Evolutionary conservation across 2,329 filamentous ascomycete genomes (phyloP).

Genomic region (Cercospora nicotianae): DNA sequence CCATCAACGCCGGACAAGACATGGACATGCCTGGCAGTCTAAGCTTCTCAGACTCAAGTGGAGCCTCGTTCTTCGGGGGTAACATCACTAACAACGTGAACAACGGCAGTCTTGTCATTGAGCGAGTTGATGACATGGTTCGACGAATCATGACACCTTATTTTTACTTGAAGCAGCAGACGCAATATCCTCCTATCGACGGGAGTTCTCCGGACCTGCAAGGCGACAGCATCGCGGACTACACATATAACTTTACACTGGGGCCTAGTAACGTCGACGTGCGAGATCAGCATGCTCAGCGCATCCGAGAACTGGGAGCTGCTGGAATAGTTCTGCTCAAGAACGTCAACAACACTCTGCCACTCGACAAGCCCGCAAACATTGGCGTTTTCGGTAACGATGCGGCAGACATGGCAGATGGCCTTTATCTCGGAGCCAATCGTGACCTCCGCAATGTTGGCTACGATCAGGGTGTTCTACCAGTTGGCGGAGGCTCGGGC

Average conservation of each 20-base stretch:
- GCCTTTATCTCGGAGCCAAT: conserved; percentile 41
- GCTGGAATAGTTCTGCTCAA: conserved; percentile 49
- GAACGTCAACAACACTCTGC: conserved; percentile 53
- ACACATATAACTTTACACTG: conserved; percentile 37
- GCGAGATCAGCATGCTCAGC: conserved; percentile 37
- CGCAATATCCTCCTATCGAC: conserved; percentile 44
- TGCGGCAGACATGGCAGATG: conserved; percentile 51
- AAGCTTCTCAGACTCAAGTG: not conserved
- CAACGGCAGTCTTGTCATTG: conserved; percentile 50
- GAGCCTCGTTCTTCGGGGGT: conserved; percentile 33
- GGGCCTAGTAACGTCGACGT: conserved; percentile 41
- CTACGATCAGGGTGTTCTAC: conserved; percentile 47
- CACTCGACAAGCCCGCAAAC: conserved; percentile 53
- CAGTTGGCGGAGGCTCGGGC: conserved; percentile 46
- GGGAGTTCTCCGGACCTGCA: conserved; percentile 29
- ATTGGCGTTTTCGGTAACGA: conserved; percentile 54
- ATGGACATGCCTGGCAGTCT: conserved; percentile 56
- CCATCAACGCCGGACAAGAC: conserved; percentile 19
- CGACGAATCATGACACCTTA: conserved; percentile 52
- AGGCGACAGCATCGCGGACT: conserved; percentile 19
- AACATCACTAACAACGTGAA: conserved; percentile 56
- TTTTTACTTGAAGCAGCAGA: conserved; percentile 58
- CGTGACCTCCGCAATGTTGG: conserved; percentile 29
- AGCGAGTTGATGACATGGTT: conserved; percentile 61
- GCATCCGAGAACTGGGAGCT: conserved; percentile 45